Base-by-base conservation (phyloP, 2,329 filamentous ascomycete species). In the Hymenoscyphus scutula region DNA sequence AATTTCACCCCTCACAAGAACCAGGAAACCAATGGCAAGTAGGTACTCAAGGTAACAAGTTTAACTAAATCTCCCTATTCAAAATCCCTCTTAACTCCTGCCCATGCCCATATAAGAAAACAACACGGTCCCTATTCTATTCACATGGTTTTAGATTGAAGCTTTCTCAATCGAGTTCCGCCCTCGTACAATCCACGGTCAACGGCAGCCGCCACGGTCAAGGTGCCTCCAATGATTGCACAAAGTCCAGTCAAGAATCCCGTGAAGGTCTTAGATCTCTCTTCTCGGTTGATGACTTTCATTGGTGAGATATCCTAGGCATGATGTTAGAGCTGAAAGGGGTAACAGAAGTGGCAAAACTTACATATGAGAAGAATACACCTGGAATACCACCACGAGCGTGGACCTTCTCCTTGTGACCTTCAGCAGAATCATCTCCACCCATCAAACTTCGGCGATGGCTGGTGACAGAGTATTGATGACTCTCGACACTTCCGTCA, bases 261-360 rank as follows among this genome's bases (percentile, higher is more conserved):
- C 0, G 91, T 87, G 76, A 99, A 96, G 4, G 89, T 90, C 82
- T 98, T 98, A 64, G 88, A 82, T 55, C 91, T 86, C 69, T 91
- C 89, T 79, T 99, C 96, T 61, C 93, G 89, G 81, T 99, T 99
- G 78, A 99, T 90, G 65, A 99, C 94, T 80, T 98, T 99, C 95
- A 99, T 99, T 5, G 95, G 95, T 1, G 94, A 98, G 76, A 99
- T 99, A 72, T 99, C 95, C 90, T 93, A 38, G 2, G 53, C 41
- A 23, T 13, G 55, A 29, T 72, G 60, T 76, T 73, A 69, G 65
- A 45, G 57, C 53, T 55, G 29, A 10, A 3, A 4, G 17, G 48
- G 29, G 34, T 55, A 15, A 41, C 57, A 25, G 13, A 11, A 11
- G 7, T 38, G 29, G 5, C 15, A 32, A 38, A 34, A 85, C 89